phyloP scores from a whole-genome alignment of 345 rosid species.

The Rhizophora apiculata region DNA sequence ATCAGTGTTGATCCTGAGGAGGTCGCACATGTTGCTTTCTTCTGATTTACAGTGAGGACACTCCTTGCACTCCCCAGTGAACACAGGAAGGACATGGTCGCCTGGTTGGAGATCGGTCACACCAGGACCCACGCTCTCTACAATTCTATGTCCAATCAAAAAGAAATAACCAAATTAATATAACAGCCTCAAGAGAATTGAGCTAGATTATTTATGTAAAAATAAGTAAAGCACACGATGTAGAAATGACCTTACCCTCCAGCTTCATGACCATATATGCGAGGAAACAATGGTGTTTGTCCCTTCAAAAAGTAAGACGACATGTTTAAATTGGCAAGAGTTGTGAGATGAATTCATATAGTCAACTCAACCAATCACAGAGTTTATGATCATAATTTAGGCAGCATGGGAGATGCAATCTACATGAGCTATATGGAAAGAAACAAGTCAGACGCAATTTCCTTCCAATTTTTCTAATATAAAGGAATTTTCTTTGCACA shows the following conservation, averaged over 20 bases:
- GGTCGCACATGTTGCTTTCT: conserved; percentile 85
- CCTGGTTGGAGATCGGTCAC: conserved; percentile 72
- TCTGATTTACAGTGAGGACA: conserved; percentile 72
- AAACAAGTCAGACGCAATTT: too few species aligned
- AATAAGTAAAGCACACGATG: too few species aligned
- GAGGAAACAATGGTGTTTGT: conserved; percentile 70
- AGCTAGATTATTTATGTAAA: background rate
- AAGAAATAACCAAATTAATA: background rate
- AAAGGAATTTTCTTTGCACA: too few species aligned
- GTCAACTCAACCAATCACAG: too few species aligned
- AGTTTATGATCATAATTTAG: too few species aligned
- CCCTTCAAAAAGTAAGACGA: conserved; percentile 39
- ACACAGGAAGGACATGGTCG: conserved; percentile 72
- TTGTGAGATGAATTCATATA: too few species aligned
- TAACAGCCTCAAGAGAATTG: background rate
- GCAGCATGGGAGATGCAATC: too few species aligned
- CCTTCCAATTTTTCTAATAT: too few species aligned
- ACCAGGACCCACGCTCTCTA: conserved; percentile 80
- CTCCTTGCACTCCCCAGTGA: conserved; percentile 76
- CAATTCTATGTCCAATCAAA: conserved; percentile 42
- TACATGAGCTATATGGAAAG: too few species aligned
- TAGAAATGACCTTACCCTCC: conserved; percentile 48
- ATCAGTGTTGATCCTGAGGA: conserved; percentile 73
- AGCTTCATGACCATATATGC: conserved; percentile 83
- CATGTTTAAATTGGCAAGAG: background rate